Conservation (phyloP, 768 basidiomycete species). For the Nevesoporus exiguus region DNA sequence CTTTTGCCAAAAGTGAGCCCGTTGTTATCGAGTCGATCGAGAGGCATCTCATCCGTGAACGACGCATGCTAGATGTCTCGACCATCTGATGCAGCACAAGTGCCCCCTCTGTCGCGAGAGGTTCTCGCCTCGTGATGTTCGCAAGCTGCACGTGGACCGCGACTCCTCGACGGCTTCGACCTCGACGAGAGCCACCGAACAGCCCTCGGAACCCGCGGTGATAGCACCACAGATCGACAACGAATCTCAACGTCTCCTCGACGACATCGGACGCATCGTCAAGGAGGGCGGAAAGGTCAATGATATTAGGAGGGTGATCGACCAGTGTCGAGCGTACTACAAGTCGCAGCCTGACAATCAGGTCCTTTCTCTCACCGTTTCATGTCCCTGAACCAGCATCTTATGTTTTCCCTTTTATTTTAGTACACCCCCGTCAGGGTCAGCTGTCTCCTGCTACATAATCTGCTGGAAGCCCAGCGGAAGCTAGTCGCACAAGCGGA, state of each 20-base stretch:
- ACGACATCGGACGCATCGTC: constrained; percentile 51
- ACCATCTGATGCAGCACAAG: constrained; percentile 42
- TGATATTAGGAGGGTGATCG: constrained; percentile 47
- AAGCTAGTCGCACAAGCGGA: constrained; percentile 36
- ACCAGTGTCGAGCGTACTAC: constrained; percentile 49
- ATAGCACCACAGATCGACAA: constrained; percentile 31
- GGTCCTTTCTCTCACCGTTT: constrained; percentile 32
- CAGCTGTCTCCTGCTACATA: constrained; percentile 47
- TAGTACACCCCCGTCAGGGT: constrained; percentile 53
- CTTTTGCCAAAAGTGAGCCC: constrained; percentile 49
- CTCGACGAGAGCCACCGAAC: constrained; percentile 19
- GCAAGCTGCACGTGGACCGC: constrained; percentile 58
- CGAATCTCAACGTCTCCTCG: constrained; percentile 51
- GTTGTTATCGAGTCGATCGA: constrained; percentile 20
- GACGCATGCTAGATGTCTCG: constrained; percentile 46
- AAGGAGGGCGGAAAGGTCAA: constrained; percentile 53
- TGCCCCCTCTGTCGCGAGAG: constrained; percentile 65
- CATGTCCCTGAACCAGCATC: constrained; percentile 11
- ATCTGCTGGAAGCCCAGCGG: constrained; percentile 47
- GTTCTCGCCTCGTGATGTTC: constrained; percentile 44
- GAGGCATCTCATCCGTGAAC: constrained; percentile 2
- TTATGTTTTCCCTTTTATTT: not conserved
- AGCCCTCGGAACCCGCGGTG: constrained; percentile 19
- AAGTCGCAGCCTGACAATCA: constrained; percentile 42
- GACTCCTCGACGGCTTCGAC: constrained; percentile 25